These are phyloP conservation scores for Candida silvatica DNA, from an alignment of 805 yeast genomes.

Conservation along the genomic window DNA sequence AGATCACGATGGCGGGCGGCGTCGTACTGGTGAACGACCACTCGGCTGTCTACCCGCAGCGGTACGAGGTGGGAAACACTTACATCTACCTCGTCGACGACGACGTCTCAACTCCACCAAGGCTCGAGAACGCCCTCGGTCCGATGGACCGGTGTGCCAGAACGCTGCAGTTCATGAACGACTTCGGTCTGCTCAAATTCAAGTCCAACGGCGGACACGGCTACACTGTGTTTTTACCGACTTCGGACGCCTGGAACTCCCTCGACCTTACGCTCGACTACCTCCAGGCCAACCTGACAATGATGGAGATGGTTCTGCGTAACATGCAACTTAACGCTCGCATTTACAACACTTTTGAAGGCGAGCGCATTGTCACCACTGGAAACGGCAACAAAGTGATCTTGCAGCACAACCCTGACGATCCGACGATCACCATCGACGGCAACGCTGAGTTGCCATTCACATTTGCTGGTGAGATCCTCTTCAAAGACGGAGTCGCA, in stretches of 20 bases:
- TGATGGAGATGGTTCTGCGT: constrained; percentile 44
- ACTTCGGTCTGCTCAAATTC: constrained; percentile 43
- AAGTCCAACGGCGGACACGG: constrained; percentile 42
- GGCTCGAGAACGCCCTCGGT: constrained; percentile 56
- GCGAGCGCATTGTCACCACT: constrained; percentile 13
- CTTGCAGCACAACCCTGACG: constrained; percentile 4
- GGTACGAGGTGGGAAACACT: constrained; percentile 50
- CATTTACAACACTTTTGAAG: constrained; percentile 55
- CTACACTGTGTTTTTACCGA: constrained; percentile 73
- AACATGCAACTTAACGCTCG: constrained; percentile 54
- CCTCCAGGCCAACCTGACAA: constrained; percentile 41
- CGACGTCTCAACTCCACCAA: constrained; percentile 53
- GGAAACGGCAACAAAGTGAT: constrained; percentile 7
- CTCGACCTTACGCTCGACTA: constrained; percentile 54
- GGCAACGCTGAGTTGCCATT: constrained; percentile 22
- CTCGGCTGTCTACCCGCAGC: constrained; percentile 33
- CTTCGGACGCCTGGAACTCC: constrained; percentile 62
- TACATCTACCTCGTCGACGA: constrained; percentile 58
- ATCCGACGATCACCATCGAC: constrained; percentile 7
- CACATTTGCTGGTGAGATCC: constrained; percentile 47
- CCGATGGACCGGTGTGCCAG: constrained; percentile 55
- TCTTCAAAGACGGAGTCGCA: constrained; percentile 79
- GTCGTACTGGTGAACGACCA: constrained; percentile 47
- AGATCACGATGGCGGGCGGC: constrained; percentile 27
- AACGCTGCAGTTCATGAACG: constrained; percentile 49